Percentiles rank a stretch among this genome's conserved stretches.
Conservation (phyloP, 345 rosid species). For the Ceriops decandra region DNA sequence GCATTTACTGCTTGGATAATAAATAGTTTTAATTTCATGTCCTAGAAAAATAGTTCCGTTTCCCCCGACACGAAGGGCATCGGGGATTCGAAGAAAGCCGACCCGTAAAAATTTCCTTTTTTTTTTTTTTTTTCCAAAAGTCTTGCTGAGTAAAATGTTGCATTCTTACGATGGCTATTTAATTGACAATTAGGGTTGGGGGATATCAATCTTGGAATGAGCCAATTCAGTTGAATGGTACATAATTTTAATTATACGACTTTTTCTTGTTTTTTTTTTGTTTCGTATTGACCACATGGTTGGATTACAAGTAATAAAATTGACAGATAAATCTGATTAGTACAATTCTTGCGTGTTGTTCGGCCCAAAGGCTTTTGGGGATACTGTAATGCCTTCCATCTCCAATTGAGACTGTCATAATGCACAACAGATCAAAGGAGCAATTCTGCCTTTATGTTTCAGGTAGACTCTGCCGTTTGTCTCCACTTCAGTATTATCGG, state of each 20-base stretch:
- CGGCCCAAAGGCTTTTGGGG: neutral
- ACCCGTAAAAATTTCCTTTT: no score
- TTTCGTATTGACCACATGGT: slow-evolving; percentile 2
- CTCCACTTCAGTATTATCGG: slow-evolving; percentile 57
- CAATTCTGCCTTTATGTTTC: slow-evolving; percentile 2
- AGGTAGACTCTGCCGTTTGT: slow-evolving; percentile 36
- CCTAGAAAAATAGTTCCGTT: no score
- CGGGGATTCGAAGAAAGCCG: no score
- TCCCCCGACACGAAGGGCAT: no score
- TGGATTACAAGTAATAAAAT: slow-evolving; percentile 10
- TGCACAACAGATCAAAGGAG: slow-evolving; percentile 9
- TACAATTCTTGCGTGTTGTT: neutral
- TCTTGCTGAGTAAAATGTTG: no score
- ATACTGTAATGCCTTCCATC: slow-evolving; percentile 5
- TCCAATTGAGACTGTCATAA: neutral
- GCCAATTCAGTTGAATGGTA: neutral
- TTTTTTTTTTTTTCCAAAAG: no score
- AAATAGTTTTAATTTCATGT: no score
- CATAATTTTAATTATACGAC: neutral
- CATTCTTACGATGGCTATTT: no score
- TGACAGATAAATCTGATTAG: neutral
- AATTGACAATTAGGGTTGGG: no score
- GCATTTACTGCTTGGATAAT: no score
- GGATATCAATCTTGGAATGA: no score
- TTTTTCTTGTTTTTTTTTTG: neutral